Base-by-base conservation (phyloP, 495 filamentous ascomycete species). In the Bombardia bombarda region DNA sequence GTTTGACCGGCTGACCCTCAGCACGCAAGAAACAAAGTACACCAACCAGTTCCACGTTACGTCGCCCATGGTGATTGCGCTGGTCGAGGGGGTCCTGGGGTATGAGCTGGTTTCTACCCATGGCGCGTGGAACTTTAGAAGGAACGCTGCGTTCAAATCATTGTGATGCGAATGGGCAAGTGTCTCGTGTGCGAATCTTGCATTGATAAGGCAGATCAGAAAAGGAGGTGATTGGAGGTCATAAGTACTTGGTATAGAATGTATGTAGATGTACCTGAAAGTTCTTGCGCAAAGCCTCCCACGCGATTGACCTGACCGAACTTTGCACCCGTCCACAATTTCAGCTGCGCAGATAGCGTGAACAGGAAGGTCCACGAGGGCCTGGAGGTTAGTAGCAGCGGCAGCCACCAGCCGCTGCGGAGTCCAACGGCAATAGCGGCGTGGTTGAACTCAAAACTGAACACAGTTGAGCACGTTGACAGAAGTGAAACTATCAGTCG, bases 51-150 rank as follows among this genome's bases (percentile, higher is more conserved):
- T 57, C 36, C 43, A 44, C 1, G 49, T 68, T 18, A 62, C 61
- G 2, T 33, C 61, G 3, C 57, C 64, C 44, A 59, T 60, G 34
- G 30, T 68, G 12, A 42, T 64, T n/a, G 49, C 63, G 0, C 40
- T 70, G 3, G 46, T 69, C 6, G 63, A 70, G 32, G 57, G 65
- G 2, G 55, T 63, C 16, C 33, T 70, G 28, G 65, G 63, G 5
- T 69, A 69, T 22, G 49, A 64, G 48, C 45, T 50, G 21, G 42
- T 68, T 0, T 59, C 53, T 1, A 36, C 30, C 2, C 32, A 46
- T 0, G 44, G 44, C 4, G 28, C 18, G 3, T 58, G 56, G 56
- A 46, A 24, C 9, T 56, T 58, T 13, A 44, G 53, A 16, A 40
- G 49, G 25, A 45, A 58, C 20, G 25, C 45, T 0, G 52, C 39